Percentiles rank a stretch among this genome's conserved stretches.
phyloP scores from a whole-genome alignment of 306 rosid species.

The Quercus suber region DNA sequence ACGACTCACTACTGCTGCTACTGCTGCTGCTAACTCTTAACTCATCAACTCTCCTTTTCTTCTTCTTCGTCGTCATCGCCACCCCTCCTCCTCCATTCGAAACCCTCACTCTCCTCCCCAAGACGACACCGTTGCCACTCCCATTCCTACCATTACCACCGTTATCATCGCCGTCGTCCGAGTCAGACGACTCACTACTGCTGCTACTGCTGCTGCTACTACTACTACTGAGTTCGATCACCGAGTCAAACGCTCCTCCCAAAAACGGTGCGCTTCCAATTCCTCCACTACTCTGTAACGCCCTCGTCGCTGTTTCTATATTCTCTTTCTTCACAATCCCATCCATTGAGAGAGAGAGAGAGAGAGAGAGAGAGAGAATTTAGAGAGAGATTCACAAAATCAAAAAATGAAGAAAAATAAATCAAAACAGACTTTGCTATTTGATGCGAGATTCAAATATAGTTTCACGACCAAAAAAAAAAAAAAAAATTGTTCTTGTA shows the following conservation, averaged over 20 bases:
- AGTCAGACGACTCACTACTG: conserved; percentile 34
- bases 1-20: conserved; percentile 30
- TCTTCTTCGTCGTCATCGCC: conserved; percentile 36
- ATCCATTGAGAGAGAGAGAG: conserved; percentile 36
- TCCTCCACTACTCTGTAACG: neutral
- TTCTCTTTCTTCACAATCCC: conserved; percentile 46
- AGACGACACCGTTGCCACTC: neutral
- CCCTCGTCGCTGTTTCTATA: neutral
- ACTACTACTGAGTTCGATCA: conserved; percentile 55
- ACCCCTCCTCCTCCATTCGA: conserved; percentile 7
- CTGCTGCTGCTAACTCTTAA: too few relatives aligned
- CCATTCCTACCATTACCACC: too few relatives aligned
- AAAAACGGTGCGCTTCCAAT: conserved; percentile 10
- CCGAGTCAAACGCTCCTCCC: conserved; percentile 4
- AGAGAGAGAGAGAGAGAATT: neutral
- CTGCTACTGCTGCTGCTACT: conserved; percentile 25
- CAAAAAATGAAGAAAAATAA: neutral
- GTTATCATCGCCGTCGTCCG: conserved; percentile 14
- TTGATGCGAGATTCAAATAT: too few relatives aligned
- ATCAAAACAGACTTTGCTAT: too few relatives aligned
- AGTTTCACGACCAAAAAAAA: too few relatives aligned
- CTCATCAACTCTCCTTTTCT: conserved; percentile 11
- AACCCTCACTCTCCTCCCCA: neutral
- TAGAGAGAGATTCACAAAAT: neutral
- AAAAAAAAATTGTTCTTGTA: too few relatives aligned